These are phyloP conservation scores for Kwoniella sp. DNA, from an alignment of 768 basidiomycete species.

Conservation along the genomic window DNA sequence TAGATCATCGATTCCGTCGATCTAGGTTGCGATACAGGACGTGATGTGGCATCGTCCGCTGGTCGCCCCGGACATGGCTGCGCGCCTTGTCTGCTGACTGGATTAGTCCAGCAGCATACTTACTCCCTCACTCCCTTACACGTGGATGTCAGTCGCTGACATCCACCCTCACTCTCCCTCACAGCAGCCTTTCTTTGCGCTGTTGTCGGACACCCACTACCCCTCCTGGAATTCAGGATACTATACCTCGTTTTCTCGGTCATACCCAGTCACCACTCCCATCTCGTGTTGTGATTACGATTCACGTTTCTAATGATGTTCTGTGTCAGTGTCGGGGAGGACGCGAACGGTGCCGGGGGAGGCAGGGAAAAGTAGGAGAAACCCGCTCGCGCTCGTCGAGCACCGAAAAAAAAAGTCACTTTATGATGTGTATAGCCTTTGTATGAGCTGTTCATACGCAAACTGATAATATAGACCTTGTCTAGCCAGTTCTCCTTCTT, in stretches of 20 bases:
- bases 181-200: no score
- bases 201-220: no score
- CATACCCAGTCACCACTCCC: no score
- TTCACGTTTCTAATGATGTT: neutral
- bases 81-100: constrained; percentile 2
- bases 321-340: neutral
- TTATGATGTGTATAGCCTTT: no score
- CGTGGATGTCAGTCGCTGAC: neutral
- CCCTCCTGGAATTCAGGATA: no score
- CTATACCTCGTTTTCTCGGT: no score
- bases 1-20: neutral
- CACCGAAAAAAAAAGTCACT: neutral
- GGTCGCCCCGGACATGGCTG: constrained; percentile 1
- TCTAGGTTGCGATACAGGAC: neutral
- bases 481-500: neutral
- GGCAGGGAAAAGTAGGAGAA: no score
- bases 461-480: neutral
- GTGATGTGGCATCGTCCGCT: neutral
- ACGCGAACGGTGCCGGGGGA: no score
- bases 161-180: no score
- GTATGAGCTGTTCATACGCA: neutral
- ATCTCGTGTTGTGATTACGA: neutral
- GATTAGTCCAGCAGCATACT: neutral
- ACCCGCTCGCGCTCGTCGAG: neutral
- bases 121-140: neutral